phyloP scores from a whole-genome alignment of 208 protist species.

The Lotmaria passim region DNA sequence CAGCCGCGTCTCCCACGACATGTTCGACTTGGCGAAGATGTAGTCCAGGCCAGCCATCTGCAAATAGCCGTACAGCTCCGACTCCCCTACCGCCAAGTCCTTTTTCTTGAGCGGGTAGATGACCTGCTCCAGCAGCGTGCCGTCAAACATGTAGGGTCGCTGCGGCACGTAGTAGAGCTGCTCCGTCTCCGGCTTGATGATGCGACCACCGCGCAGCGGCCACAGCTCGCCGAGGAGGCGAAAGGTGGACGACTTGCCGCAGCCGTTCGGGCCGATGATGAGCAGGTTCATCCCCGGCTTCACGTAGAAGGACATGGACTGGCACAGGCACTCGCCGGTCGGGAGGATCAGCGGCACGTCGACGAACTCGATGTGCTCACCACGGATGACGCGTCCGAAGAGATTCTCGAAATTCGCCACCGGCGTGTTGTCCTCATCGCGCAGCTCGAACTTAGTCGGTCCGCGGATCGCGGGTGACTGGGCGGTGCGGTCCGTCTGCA shows the following conservation, averaged over 20 bases:
- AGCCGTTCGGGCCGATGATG: constrained; percentile 92
- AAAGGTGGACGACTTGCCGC: constrained; percentile 91
- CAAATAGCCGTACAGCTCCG: constrained; percentile 63
- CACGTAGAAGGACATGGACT: constrained; percentile 75
- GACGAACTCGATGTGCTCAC: constrained; percentile 85
- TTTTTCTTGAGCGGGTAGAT: constrained; percentile 78
- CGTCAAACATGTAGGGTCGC: constrained; percentile 82
- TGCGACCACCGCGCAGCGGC: constrained; percentile 64
- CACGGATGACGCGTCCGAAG: constrained; percentile 40
- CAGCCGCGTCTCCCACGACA: constrained; percentile 68
- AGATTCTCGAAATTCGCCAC: constrained; percentile 18
- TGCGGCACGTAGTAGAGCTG: constrained; percentile 91
- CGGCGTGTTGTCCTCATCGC: not conserved
- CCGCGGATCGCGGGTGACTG: constrained; percentile 19
- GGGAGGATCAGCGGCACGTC: constrained; percentile 74
- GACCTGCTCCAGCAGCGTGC: constrained; percentile 88
- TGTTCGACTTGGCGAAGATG: constrained; percentile 55
- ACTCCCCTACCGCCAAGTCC: constrained; percentile 62
- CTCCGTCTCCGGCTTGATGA: constrained; percentile 70
- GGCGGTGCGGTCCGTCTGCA: constrained; percentile 30
- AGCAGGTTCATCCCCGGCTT: constrained; percentile 87
- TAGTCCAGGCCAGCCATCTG: constrained; percentile 70
- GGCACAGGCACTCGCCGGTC: constrained; percentile 60
- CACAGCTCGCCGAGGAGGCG: constrained; percentile 85
- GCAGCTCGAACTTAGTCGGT: constrained; percentile 11